A percentile compares a stretch with the other conserved stretches of the same genome.
Conservation (phyloP, 2,329 filamentous ascomycete species). For the Sordariomycetes sp. region DNA sequence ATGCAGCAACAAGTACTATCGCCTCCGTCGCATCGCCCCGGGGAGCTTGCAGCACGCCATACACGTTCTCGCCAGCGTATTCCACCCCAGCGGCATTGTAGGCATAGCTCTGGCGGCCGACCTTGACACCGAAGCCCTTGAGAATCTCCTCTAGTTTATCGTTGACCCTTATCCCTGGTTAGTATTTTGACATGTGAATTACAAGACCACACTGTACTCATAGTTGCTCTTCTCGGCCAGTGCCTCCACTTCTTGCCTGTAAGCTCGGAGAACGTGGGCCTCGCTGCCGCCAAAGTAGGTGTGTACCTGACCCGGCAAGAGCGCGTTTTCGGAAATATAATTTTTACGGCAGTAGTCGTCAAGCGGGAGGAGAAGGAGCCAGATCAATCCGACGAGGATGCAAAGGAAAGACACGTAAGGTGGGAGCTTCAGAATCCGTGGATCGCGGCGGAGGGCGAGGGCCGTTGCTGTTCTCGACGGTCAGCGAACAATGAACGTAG, state of each 20-base stretch:
- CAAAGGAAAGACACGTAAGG: conserved; percentile 82
- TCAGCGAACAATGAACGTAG: too few relatives aligned
- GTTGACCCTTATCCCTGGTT: conserved; percentile 43
- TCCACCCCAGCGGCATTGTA: conserved; percentile 70
- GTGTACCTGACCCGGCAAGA: conserved; percentile 91
- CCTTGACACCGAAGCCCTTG: conserved; percentile 72
- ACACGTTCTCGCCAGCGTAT: conserved; percentile 79
- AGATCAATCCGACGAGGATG: conserved; percentile 75
- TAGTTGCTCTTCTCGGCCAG: conserved; percentile 44
- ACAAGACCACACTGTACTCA: conserved; percentile 29
- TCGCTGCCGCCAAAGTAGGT: conserved; percentile 97
- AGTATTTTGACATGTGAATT: background rate
- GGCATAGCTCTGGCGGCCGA: conserved; percentile 78
- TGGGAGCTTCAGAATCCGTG: conserved; percentile 72
- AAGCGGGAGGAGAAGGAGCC: conserved; percentile 83
- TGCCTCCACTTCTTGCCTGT: conserved; percentile 70
- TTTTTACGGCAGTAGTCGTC: conserved; percentile 85
- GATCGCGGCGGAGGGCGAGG: conserved; percentile 67
- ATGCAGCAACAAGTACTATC: conserved; percentile 83
- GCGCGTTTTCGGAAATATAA: conserved; percentile 95
- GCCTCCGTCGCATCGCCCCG: conserved; percentile 95
- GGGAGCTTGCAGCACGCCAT: conserved; percentile 87
- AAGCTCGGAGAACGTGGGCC: conserved; percentile 87
- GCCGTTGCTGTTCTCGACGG: conserved; percentile 55
- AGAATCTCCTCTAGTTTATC: conserved; percentile 69